Conservation (phyloP, 306 rosid genomes). For the Adenanthera pavonina region DNA sequence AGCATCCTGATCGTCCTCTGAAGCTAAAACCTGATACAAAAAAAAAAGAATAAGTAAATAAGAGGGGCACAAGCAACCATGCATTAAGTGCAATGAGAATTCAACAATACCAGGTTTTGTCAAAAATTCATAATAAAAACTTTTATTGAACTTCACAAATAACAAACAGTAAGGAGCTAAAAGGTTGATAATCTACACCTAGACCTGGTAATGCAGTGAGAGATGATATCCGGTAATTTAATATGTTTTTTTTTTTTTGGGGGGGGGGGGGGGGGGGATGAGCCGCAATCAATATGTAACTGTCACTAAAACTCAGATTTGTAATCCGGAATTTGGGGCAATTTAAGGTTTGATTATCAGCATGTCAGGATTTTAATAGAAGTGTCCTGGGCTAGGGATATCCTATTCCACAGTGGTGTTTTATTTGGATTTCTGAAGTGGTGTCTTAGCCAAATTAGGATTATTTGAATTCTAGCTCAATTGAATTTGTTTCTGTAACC, state of each 20-base stretch:
- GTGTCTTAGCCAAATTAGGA: neutral
- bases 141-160: neutral
- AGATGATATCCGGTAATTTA: neutral
- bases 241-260: neutral
- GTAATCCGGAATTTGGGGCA: neutral
- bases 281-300: too few species aligned
- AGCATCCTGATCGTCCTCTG: conserved; percentile 97
- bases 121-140: conserved; percentile 31
- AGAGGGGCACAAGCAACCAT: conserved; percentile 37
- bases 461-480: conserved; percentile 4
- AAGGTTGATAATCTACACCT: conserved; percentile 8
- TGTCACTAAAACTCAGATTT: neutral
- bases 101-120: conserved; percentile 8
- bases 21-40: conserved; percentile 81
- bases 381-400: neutral
- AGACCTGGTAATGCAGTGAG: neutral
- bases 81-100: conserved; percentile 16
- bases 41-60: conserved; percentile 34
- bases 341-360: neutral
- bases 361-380: neutral
- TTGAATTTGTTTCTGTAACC: neutral
- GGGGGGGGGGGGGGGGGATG: too few species aligned
- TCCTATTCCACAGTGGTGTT: neutral
- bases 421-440: neutral
- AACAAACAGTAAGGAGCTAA: conserved; percentile 28